Conservation (phyloP, 2,329 filamentous ascomycete genomes). For the Coniochaeta prunicola region DNA sequence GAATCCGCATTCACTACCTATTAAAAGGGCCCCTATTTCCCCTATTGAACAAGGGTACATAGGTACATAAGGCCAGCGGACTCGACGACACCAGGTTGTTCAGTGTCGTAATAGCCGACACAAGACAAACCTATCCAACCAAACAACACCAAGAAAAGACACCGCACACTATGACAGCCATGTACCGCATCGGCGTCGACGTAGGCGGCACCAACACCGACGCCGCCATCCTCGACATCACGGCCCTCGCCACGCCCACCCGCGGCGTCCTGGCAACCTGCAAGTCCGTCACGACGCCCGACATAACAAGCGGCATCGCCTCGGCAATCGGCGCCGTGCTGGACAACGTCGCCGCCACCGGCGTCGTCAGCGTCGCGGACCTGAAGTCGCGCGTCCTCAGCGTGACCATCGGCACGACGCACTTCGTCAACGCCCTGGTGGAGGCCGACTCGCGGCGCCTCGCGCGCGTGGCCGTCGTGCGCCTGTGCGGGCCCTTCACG, state of each 20-base stretch:
- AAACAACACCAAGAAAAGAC: neutral
- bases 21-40: too few species aligned
- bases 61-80: neutral
- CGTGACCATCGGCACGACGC: slow-evolving; percentile 42
- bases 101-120: too few species aligned
- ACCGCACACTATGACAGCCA: neutral
- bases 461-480: slow-evolving; percentile 35
- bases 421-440: slow-evolving; percentile 42
- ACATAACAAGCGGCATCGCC: slow-evolving; percentile 42
- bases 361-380: slow-evolving; percentile 20
- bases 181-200: slow-evolving; percentile 36
- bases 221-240: slow-evolving; percentile 19
- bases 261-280: slow-evolving; percentile 33
- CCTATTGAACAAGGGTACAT: too few species aligned
- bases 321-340: slow-evolving; percentile 36
- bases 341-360: neutral
- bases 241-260: neutral
- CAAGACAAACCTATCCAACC: too few species aligned
- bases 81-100: neutral
- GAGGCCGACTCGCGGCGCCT: slow-evolving; percentile 35
- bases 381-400: slow-evolving; percentile 29
- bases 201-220: slow-evolving; percentile 34
- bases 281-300: slow-evolving; percentile 41
- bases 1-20: too few species aligned
- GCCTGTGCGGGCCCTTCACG: slow-evolving; percentile 37